Evolutionary conservation across 495 filamentous ascomycete genomes (phyloP), one percentile per base, ranked within the genome.

Genomic region (Penicillium subrubescens): DNA sequence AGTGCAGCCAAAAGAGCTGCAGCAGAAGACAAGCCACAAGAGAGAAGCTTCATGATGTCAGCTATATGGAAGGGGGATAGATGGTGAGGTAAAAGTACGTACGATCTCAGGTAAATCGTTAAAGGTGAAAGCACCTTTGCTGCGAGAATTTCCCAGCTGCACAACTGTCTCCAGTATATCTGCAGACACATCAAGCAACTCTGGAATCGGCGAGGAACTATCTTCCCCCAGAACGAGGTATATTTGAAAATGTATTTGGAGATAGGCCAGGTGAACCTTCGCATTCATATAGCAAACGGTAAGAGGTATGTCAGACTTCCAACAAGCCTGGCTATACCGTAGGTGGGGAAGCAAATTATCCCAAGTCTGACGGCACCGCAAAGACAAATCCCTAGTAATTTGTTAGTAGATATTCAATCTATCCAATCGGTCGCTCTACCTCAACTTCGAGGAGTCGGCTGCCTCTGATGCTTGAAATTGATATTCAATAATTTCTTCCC

Each of bases 191-290:
- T 65, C 50, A 25, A 70, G 65, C 17, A 70, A 39, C 17, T 65
- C 62, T 5, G 68, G 65, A 50, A 43, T 27, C 0, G 62, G 23
- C 39, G 23, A 35, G 0, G 43, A 48, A 43, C 50, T 61, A 51
- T 59, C 48, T 31, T 65, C 64, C 5, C 57, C 58, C 53, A 70
- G 67, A 8, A 64, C n/a, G 14, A 44, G 57, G 37, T 70, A 62
- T n/a, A 67, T 65, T 46, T 67, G 61, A 14, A 70, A 70, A 37
- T 70, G 61, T 2, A 67, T 67, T 29, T 67, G 67, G 37, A 70
- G 65, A 21, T 67, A 70, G 29, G 67, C 35, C 33, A 70, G 41
- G 41, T 70, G 54, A 23, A 70, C 53, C 48, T 70, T 70, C 15
- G 46, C 64, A 34, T 64, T 64, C 65, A 70, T 67, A 48, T 62